Conservation (phyloP, 345 rosid species). For the Durio zibethinus region DNA sequence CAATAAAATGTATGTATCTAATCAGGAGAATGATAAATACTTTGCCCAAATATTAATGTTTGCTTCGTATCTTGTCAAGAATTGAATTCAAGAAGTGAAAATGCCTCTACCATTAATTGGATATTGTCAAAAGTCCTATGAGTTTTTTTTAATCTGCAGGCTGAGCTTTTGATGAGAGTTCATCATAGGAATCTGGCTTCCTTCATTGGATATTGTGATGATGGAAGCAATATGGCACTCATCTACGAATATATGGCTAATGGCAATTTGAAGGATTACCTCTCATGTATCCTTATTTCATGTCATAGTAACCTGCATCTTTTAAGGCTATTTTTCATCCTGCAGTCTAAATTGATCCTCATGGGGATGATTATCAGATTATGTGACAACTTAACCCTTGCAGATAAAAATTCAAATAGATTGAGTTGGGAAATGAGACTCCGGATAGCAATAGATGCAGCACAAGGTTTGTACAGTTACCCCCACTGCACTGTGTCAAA, state of each 20-base stretch:
- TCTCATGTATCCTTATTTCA: slow-evolving; percentile 11
- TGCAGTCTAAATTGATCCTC: background rate
- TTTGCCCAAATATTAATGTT: background rate
- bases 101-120: background rate
- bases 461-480: slow-evolving; percentile 47
- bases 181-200: slow-evolving; percentile 43
- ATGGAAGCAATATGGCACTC: slow-evolving; percentile 23
- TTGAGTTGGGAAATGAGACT: slow-evolving; percentile 58
- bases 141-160: slow-evolving; percentile 21
- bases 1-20: background rate
- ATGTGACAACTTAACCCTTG: slow-evolving; percentile 27
- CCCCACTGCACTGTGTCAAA: background rate
- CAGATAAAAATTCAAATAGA: slow-evolving; percentile 28
- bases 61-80: background rate
- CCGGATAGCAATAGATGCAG: slow-evolving; percentile 51
- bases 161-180: slow-evolving; percentile 34
- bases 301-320: background rate
- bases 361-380: slow-evolving; percentile 8
- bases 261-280: slow-evolving; percentile 16
- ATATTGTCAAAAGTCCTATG: background rate
- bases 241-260: slow-evolving; percentile 41
- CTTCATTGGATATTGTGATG: slow-evolving; percentile 40
- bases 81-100: background rate
- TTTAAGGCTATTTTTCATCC: background rate
- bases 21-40: too few species aligned